phyloP scores from a whole-genome alignment of 306 rosid species.

The Ceratonia siliqua region DNA sequence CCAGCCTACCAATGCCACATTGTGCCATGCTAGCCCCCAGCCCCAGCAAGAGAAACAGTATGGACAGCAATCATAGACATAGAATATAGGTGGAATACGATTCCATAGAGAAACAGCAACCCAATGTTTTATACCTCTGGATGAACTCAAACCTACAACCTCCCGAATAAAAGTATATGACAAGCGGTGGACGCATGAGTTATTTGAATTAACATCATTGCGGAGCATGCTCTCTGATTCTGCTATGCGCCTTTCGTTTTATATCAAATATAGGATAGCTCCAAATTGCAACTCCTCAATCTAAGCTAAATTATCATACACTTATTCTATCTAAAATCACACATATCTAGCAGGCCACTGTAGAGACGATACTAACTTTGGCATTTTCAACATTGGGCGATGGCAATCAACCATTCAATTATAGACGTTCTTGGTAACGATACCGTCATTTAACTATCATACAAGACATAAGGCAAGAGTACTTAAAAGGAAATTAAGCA shows the following conservation, averaged over 20 bases:
- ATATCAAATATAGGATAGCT: neutral
- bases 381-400: neutral
- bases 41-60: neutral
- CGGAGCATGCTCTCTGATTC: neutral
- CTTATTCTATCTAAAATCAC: neutral
- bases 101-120: neutral
- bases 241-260: neutral
- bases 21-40: neutral
- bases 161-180: neutral
- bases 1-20: neutral
- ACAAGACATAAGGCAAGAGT: neutral
- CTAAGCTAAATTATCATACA: neutral
- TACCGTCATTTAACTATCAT: neutral
- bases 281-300: conserved; percentile 1
- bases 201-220: neutral
- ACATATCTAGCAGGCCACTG: neutral
- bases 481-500: neutral
- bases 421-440: neutral
- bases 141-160: too few species aligned
- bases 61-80: conserved; percentile 1
- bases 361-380: neutral
- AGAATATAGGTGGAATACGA: neutral
- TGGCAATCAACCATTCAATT: neutral
- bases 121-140: too few species aligned
- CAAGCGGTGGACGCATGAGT: neutral